Evolutionary conservation across 306 rosid genomes (phyloP).

Genomic region (Cercis canadensis): DNA sequence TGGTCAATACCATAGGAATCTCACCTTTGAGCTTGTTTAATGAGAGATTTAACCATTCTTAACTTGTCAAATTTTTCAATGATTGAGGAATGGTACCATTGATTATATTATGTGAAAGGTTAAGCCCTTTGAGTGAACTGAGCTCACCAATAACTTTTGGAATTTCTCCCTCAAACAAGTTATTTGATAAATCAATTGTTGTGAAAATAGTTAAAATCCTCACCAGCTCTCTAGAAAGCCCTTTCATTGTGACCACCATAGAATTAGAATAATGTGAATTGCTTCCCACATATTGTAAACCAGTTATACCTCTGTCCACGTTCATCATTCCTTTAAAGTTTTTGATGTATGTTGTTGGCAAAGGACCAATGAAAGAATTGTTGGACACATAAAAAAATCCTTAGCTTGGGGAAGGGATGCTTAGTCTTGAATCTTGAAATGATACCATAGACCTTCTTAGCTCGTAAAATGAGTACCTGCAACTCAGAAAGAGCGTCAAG

Average conservation of each 20-base stretch:
- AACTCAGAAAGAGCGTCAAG: slow-evolving; percentile 35
- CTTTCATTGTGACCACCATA: slow-evolving; percentile 36
- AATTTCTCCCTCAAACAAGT: slow-evolving; percentile 45
- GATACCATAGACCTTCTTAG: slow-evolving; percentile 45
- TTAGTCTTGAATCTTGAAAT: slow-evolving; percentile 5
- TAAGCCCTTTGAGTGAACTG: slow-evolving; percentile 36
- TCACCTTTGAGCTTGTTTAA: no score
- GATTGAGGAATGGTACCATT: slow-evolving; percentile 43
- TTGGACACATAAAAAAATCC: slow-evolving; percentile 46
- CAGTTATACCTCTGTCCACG: not conserved
- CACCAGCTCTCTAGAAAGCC: fast-evolving
- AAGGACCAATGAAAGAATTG: slow-evolving; percentile 40
- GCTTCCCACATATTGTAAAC: not conserved
- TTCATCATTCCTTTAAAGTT: slow-evolving; percentile 44
- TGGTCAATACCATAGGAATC: slow-evolving; percentile 35
- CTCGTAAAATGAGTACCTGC: slow-evolving; percentile 42
- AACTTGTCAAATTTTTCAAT: slow-evolving; percentile 23
- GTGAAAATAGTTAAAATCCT: slow-evolving; percentile 32
- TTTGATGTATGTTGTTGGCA: slow-evolving; percentile 36
- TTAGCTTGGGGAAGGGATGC: slow-evolving; percentile 26
- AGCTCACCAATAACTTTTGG: slow-evolving; percentile 37
- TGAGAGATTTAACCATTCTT: slow-evolving; percentile 51
- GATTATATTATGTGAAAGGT: slow-evolving; percentile 42
- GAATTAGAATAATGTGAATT: not conserved
- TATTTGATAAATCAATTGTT: slow-evolving; percentile 48